phyloP scores from a whole-genome alignment of 371 early-diverging fungal genomes.

The Coemansia linderi region DNA sequence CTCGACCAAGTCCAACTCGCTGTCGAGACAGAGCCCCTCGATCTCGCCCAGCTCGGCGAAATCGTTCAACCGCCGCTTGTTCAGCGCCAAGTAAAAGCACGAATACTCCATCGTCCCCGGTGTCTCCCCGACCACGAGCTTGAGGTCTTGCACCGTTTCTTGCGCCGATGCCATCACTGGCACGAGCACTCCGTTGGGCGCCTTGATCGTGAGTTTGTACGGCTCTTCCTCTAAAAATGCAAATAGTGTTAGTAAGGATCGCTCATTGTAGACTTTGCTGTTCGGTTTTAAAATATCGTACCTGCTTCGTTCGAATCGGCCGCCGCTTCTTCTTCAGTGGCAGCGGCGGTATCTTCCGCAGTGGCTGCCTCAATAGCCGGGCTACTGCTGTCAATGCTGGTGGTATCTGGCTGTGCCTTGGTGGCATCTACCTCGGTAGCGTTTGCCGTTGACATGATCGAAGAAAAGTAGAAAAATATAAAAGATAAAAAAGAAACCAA shows the following conservation, averaged over 20 bases:
- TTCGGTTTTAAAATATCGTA: not conserved
- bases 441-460: slow-evolving; percentile 34
- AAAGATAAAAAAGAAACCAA: not conserved
- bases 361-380: slow-evolving; percentile 1
- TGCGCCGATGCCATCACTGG: slow-evolving; percentile 67
- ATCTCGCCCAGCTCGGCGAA: slow-evolving; percentile 74
- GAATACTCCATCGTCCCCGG: slow-evolving; percentile 84
- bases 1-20: slow-evolving; percentile 70
- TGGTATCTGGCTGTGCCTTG: not conserved
- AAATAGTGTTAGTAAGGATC: not conserved
- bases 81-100: slow-evolving; percentile 81
- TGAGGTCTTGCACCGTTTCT: slow-evolving; percentile 83
- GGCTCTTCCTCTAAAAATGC: slow-evolving; percentile 58
- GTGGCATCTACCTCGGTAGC: not conserved
- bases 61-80: slow-evolving; percentile 71
- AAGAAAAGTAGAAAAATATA: slow-evolving; percentile 7
- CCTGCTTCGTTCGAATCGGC: slow-evolving; percentile 8
- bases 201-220: slow-evolving; percentile 63
- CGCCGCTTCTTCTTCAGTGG: not conserved
- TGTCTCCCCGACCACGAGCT: slow-evolving; percentile 83
- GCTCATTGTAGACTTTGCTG: not conserved
- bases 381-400: not conserved
- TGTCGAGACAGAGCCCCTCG: slow-evolving; percentile 71
- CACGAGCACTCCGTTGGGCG: slow-evolving; percentile 59
- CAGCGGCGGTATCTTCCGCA: slow-evolving; percentile 2